phyloP scores from a whole-genome alignment of 805 yeast species.

The Saturnispora diversa region DNA sequence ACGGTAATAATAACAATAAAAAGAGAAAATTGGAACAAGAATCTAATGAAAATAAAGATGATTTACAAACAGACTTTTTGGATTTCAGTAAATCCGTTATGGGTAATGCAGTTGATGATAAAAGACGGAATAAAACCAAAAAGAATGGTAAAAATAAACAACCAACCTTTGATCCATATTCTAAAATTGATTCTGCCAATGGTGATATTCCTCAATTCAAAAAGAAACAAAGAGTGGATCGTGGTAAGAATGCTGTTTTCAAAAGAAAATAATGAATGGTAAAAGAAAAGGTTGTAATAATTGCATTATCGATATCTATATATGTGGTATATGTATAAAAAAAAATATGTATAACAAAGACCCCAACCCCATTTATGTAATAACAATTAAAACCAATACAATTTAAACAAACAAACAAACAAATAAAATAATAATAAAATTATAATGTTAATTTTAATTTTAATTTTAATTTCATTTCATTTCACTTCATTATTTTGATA shows the following conservation, averaged over 20 bases:
- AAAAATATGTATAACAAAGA: too few relatives aligned
- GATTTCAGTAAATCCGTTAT: constrained; percentile 25
- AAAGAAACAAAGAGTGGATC: constrained; percentile 23
- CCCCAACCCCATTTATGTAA: too few relatives aligned
- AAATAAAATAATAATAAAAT: neutral
- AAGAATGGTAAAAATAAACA: constrained; percentile 30
- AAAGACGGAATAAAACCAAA: constrained; percentile 13
- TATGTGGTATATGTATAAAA: too few relatives aligned
- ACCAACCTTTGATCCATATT: constrained; percentile 53
- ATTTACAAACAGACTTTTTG: constrained; percentile 22
- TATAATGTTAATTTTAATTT: too few relatives aligned
- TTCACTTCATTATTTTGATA: too few relatives aligned
- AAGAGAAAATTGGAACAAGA: constrained; percentile 13
- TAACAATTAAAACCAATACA: too few relatives aligned
- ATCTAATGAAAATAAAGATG: constrained; percentile 20
- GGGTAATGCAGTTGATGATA: constrained; percentile 11
- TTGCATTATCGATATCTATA: too few relatives aligned
- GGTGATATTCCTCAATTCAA: constrained; percentile 21
- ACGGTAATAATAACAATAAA: constrained; percentile 13
- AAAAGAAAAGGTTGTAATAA: neutral
- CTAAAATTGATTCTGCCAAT: constrained; percentile 22
- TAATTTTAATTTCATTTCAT: too few relatives aligned
- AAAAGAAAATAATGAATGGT: constrained; percentile 18
- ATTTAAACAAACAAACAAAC: neutral
- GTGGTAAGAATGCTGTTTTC: constrained; percentile 26